Evolutionary conservation across 305 asterid genomes (phyloP), one percentile per base, ranked within the genome.

Genomic region (Fraxinus nigra): DNA sequence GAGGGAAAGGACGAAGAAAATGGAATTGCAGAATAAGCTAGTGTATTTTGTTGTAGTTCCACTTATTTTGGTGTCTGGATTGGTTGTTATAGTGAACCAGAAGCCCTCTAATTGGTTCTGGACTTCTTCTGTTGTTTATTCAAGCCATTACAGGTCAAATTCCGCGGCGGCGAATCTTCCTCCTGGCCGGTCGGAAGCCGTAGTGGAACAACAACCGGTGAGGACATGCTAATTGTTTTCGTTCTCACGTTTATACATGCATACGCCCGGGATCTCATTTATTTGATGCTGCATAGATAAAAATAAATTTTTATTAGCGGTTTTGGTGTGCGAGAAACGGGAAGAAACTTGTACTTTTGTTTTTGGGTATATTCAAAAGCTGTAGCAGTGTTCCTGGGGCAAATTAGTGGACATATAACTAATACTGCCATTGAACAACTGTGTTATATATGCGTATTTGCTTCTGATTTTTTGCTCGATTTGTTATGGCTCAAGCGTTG

Each of bases 41-140:
- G 88, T 87, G 69, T 82, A 86, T 67, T 87, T 86, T 43, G 83
- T 86, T 14, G 78, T 83, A 0, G 72, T 83, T 78, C 91, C 93
- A 11, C 34, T 89, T 35, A 75, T 90, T 79, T 34, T 89, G 37
- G 59, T 88, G 5, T 88, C 87, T 33, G 91, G 78, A 5, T 43
- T 87, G 59, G 43, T 90, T 28, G 37, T 78, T 20, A 6, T 85
- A 18, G 51, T 88, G 28, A 82, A 72, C 76, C 87, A 85, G 63
- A 85, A 84, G 30, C 84, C 87, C 81, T 63, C 88, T 5, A 9
- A 26, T 69, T 5, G 28, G 30, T 77, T 73, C 18, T 43, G 79
- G 3, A 85, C 81, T 83, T 82, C 85, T 51, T 24, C 75, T 54
- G 46, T 14, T 22, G 77, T 20, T 63, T 9, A 14, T 38, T 6